Evolutionary conservation across 768 basidiomycete species (phyloP), one percentile per base, ranked within the genome.

Genomic region (Boletus pseudo-olivaceus): DNA sequence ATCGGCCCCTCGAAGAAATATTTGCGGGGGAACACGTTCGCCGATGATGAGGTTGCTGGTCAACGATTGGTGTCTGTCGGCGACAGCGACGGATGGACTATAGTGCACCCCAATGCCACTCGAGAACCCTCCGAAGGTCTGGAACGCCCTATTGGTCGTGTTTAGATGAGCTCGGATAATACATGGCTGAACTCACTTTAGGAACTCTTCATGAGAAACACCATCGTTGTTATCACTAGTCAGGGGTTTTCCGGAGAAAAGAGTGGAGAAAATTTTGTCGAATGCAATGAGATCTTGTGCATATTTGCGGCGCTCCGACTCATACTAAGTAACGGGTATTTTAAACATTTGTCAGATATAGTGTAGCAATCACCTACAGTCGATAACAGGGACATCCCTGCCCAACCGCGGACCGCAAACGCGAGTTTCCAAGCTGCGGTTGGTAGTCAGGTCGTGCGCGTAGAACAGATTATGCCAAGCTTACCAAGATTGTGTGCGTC

Each of bases 211-310:
- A 39, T 77, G 75, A 11, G 60, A 62, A 47, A 66, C 62, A 9
- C 79, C 81, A 45, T 73, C 70, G 14, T 56, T 47, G 55, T 75
- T 67, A 57, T 64, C 67, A 26, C 68, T 59, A 0, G 71, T 73
- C 11, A 71, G 59, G 6, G 82, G 78, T 67, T 82, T 82, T 43
- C 78, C 79, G 1, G 79, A 82, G 67, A 82, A 82, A 19, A 82
- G 68, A 2, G 76, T 72, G 0, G 78, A 75, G 58, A 78, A 81
- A 53, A 72, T 70, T 51, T 78, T 78, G 64, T 83, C 82, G 49
- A 81, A 81, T 47, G 72, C 63, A 56, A 83, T 80, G 35, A 84
- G 72, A 44, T 82, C 80, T 59, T 78, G 75, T 0, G 82, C 82
- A 57, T 73, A 81, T 60, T 76, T 75, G 40, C 76, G 73, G 9